Base-by-base conservation (phyloP, 805 yeast species). In the Wickerhamiella nectarea region DNA sequence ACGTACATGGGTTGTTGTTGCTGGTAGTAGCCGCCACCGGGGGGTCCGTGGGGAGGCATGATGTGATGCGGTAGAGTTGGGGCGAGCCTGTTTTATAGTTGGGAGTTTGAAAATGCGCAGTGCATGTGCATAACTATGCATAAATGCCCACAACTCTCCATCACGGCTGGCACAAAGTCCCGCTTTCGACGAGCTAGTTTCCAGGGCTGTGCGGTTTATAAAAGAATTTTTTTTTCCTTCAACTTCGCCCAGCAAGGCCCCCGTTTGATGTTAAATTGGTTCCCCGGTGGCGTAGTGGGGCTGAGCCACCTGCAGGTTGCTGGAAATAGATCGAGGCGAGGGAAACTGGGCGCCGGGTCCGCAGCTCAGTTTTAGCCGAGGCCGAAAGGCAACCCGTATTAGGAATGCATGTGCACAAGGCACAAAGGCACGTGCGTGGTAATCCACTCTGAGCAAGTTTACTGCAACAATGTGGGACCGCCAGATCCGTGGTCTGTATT, bases 41-140 rank as follows among this genome's bases (percentile, higher is more conserved):
- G 31, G 31, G 31, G 31, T 28, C 31, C 31, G 31, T 28, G 15
- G n/a, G 14, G 14, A 15, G 31, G 31, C 31, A 28, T 28, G 31
- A 11, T 28, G 25, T 22, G 29, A 10, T 28, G 31, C 5, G 14
- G 12, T 14, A 28, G 31, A 5, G 28, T 4, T n/a, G 12, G n/a
- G 28, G 28, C 10, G 12, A 11, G 6, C 31, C 15, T 4, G 6
- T 31, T 18, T 17, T 19, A 21, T 21, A 11, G 12, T 20, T 26
- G 21, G 22, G 21, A 22, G 10, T 26, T n/a, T 15, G 8, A 6
- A 9, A n/a, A 12, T 31, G 42, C 31, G 33, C 31, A 28, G 31
- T 39, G 38, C 38, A 35, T 35, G 19, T 35, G 38, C 38, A 35
- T 21, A n/a, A n/a, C 11, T 11, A 20, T 38, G 42, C 34, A 33